A percentile compares a stretch with the other conserved stretches of the same genome.
Evolutionary conservation across 495 filamentous ascomycete species (phyloP).

Genomic region (Aspergillus egyptiacus): DNA sequence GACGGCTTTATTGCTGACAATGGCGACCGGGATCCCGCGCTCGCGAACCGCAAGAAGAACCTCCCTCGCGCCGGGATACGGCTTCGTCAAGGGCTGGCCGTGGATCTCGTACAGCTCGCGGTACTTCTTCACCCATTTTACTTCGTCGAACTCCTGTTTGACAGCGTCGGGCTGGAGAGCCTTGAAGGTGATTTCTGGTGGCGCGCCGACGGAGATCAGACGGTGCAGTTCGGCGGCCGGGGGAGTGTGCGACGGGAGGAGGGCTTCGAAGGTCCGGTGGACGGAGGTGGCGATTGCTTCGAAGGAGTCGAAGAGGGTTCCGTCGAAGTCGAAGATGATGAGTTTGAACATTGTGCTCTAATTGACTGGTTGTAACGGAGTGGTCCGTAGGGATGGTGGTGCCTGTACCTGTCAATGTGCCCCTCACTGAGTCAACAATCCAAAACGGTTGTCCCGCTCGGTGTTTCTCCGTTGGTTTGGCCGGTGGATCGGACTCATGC

Average conservation of each 20-base stretch:
- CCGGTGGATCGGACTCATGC: too few species aligned
- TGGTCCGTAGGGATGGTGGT: too few species aligned
- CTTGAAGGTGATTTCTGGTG: constrained; percentile 18
- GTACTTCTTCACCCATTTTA: constrained; percentile 18
- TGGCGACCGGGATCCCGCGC: constrained; percentile 17
- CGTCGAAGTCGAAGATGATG: constrained; percentile 27
- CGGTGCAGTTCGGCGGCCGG: constrained; percentile 16
- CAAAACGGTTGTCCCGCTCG: too few species aligned
- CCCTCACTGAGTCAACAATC: too few species aligned
- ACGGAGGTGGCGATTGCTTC: constrained; percentile 18
- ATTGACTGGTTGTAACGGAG: too few species aligned
- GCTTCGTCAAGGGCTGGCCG: constrained; percentile 18
- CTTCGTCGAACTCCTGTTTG: constrained; percentile 1
- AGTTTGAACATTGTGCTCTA: too few species aligned
- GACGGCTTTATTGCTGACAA: constrained; percentile 25
- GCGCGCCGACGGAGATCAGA: constrained; percentile 20
- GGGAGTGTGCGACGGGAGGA: constrained; percentile 18
- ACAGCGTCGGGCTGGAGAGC: constrained; percentile 15
- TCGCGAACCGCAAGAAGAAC: constrained; percentile 14
- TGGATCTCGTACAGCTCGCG: constrained; percentile 20
- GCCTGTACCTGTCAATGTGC: too few species aligned
- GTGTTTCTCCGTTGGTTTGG: too few species aligned
- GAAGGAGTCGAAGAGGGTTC: constrained; percentile 27
- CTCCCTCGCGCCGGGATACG: constrained; percentile 18
- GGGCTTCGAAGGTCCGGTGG: constrained; percentile 19